A percentile compares a stretch with the other conserved stretches of the same genome.
These are phyloP conservation scores for Puccinia novopanici DNA, from an alignment of 1,284 basidiomycete species.

Conservation along the genomic window DNA sequence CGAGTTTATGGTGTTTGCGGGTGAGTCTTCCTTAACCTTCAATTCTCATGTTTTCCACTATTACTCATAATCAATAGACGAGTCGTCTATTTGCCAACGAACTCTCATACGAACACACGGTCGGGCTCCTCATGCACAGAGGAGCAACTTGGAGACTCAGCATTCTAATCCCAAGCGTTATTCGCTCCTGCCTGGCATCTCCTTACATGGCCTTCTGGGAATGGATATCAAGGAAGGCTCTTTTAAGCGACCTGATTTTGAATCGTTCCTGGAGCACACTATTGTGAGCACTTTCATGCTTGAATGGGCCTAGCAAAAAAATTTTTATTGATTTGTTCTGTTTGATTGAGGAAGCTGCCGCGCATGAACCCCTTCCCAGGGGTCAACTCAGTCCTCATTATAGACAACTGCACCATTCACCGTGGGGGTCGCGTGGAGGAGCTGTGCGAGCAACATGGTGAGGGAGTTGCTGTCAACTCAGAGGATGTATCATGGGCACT, in stretches of 20 bases:
- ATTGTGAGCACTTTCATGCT: not conserved
- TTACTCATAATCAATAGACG: not conserved
- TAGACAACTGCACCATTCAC: slow-evolving; percentile 17
- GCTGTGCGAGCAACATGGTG: not conserved
- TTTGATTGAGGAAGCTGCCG: not conserved
- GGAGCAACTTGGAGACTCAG: not conserved
- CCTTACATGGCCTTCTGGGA: not conserved
- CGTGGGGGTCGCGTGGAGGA: not conserved
- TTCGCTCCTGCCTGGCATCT: not conserved
- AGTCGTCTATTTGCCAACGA: not conserved
- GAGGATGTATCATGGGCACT: too few species aligned
- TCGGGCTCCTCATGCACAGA: too few species aligned
- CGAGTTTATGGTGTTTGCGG: too few species aligned
- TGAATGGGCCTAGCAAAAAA: too few species aligned
- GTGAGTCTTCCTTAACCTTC: not conserved
- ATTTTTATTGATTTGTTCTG: too few species aligned
- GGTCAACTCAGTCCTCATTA: slow-evolving; percentile 12
- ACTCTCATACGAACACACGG: not conserved
- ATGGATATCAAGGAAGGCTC: slow-evolving; percentile 3
- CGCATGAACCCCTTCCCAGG: too few species aligned
- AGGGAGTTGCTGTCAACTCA: too few species aligned
- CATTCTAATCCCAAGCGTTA: not conserved
- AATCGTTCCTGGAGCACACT: slow-evolving; percentile 9
- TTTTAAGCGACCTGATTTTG: slow-evolving; percentile 7
- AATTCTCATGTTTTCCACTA: not conserved